phyloP scores from a whole-genome alignment of 305 asterid genomes.

The Fraxinus nigra region DNA sequence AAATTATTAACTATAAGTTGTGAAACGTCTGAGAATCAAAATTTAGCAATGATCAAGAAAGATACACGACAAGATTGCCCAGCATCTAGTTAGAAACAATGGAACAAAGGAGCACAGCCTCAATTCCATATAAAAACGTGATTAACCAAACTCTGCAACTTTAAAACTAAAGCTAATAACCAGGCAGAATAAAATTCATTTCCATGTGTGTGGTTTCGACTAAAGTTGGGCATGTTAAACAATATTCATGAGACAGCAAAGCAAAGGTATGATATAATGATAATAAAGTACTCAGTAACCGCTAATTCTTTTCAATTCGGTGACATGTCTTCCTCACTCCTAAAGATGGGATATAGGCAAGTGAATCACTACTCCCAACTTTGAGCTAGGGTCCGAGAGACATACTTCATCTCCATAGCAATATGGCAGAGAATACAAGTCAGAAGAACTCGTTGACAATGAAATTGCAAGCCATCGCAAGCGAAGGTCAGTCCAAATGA shows the following conservation, averaged over 20 bases:
- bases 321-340: not conserved
- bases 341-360: not conserved
- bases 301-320: not conserved
- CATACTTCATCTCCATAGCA: not conserved
- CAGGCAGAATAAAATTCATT: not conserved
- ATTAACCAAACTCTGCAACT: not conserved
- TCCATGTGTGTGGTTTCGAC: not conserved
- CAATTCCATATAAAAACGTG: not conserved
- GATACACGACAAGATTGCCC: not conserved
- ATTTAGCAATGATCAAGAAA: slow-evolving; percentile 4
- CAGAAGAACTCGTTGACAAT: not conserved
- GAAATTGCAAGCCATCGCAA: not conserved
- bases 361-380: not conserved
- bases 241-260: not conserved
- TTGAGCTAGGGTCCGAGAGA: not conserved
- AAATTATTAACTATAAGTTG: not conserved
- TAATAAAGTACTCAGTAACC: not conserved
- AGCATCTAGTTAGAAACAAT: not conserved
- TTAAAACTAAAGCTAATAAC: not conserved
- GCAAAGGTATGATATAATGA: not conserved
- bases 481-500: not conserved
- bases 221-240: not conserved
- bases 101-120: not conserved
- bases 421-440: not conserved
- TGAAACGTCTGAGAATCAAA: not conserved